Base-by-base conservation (phyloP, 139 green algal genomes). In the Pycnococcus provasolii region DNA sequence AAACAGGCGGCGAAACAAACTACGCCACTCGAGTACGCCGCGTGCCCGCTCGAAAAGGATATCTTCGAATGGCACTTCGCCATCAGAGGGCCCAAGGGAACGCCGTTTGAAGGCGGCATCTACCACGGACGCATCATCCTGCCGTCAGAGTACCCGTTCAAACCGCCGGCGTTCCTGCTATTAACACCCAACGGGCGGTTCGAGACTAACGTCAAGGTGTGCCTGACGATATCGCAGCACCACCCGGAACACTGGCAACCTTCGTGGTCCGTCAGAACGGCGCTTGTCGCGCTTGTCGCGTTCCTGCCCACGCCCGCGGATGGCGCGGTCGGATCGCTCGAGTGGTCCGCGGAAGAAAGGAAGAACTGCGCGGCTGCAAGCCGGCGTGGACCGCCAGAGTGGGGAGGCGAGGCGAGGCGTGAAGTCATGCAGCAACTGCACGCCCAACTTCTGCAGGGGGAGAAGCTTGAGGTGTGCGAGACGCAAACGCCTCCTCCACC, bases 1-100 rank as follows among this genome's bases (percentile, higher is more conserved):
- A 61, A 2, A 11, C 1, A 1, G 64, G 77, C 89, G 6, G 76
- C 76, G 0, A 82, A 77, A 41, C 6, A 11, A 45, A 69, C 63
- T n/a, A 15, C 3, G 8, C 52, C 26, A 26, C 53, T 60, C 1
- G 88, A 95, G 26, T 84, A 93, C 44, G 64, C 88, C 7, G 89
- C 87, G 4, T 78, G 89, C 48, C 84, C 84, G 1, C 71, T 91
- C 0, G 88, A 95, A 86, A 85, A 91, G 73, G 37, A 99, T 71
- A 90, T 99, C 45, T 99, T 98, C 76, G 92, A 99, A 73, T 98
- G 91, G 91, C 85, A 96, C 53, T 99, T 98, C 74, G 89, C 85
- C 1, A 86, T 99, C 42, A 68, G 86, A 1, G 94, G 94, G 0
- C 8, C 88, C 89, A 1, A 75, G 74, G 41, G 91, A 92, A 90